Percentiles rank a stretch among this genome's conserved stretches.
These are phyloP conservation scores for Leishmania turanica DNA, from an alignment of 208 protist genomes.

Conservation along the genomic window DNA sequence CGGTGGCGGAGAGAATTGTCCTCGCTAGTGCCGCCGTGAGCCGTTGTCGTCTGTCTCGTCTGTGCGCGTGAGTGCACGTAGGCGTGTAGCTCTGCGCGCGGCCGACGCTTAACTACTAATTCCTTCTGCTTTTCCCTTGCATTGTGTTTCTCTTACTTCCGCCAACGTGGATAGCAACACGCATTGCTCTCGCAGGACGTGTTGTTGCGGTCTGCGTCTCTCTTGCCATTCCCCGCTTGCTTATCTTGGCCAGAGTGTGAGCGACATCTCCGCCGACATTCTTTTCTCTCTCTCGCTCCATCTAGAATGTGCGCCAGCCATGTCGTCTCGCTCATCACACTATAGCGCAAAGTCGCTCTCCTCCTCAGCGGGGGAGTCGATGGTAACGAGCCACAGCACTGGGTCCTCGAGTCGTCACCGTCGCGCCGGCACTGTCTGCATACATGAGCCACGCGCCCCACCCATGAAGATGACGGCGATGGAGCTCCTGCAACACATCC, in stretches of 20 bases:
- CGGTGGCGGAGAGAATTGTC: neutral
- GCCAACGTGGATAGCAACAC: neutral
- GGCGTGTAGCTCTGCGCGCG: neutral
- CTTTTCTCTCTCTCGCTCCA: neutral
- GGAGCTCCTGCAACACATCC: conserved; percentile 78
- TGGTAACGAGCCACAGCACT: conserved; percentile 49
- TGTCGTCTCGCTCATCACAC: conserved; percentile 68
- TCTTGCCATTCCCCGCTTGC: neutral
- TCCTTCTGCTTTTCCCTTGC: neutral
- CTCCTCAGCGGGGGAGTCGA: conserved; percentile 63
- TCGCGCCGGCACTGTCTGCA: conserved; percentile 27
- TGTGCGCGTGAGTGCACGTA: neutral
- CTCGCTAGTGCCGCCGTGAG: neutral
- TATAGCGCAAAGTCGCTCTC: conserved; percentile 53
- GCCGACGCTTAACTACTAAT: neutral
- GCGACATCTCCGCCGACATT: neutral
- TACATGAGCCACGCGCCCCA: conserved; percentile 43
- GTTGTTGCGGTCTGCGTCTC: neutral
- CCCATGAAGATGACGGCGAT: conserved; percentile 67
- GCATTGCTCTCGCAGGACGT: neutral
- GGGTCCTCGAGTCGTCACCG: conserved; percentile 50
- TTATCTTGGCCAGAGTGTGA: neutral
- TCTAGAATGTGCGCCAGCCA: conserved; percentile 10
- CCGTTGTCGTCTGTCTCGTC: neutral
- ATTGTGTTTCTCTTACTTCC: neutral